phyloP scores from a whole-genome alignment of 345 rosid genomes.

The Eucalyptus regnans region DNA sequence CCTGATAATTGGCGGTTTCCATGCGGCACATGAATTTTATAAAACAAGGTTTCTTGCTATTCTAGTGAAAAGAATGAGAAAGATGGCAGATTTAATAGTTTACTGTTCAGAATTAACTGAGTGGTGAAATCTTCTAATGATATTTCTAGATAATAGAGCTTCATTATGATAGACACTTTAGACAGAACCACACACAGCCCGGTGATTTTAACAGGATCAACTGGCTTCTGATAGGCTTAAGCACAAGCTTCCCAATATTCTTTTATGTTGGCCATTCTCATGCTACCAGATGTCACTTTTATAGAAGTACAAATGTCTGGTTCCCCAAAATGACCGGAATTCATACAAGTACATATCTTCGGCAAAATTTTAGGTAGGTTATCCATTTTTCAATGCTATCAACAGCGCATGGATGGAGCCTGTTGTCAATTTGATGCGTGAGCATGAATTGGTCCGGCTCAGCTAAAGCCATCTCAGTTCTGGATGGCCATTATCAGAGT shows the following conservation, averaged over 20 bases:
- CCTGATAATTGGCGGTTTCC: neutral
- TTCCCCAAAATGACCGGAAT: neutral
- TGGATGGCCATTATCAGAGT: neutral
- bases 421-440: constrained; percentile 53
- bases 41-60: neutral
- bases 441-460: constrained; percentile 17
- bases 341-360: neutral
- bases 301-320: neutral
- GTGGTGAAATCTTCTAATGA: neutral
- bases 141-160: neutral
- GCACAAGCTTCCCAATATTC: neutral
- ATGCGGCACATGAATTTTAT: neutral
- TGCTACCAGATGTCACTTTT: neutral
- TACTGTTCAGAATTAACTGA: neutral
- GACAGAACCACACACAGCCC: neutral
- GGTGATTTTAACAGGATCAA: neutral
- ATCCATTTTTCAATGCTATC: neutral
- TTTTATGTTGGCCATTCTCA: neutral
- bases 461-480: neutral
- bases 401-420: constrained; percentile 28
- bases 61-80: neutral
- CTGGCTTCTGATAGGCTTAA: neutral
- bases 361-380: neutral
- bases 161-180: neutral
- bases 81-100: neutral